A percentile compares a stretch with the other conserved stretches of the same genome.
These are phyloP conservation scores for Solanum medicagineum DNA, from an alignment of 257 asterid genomes.

Conservation along the genomic window DNA sequence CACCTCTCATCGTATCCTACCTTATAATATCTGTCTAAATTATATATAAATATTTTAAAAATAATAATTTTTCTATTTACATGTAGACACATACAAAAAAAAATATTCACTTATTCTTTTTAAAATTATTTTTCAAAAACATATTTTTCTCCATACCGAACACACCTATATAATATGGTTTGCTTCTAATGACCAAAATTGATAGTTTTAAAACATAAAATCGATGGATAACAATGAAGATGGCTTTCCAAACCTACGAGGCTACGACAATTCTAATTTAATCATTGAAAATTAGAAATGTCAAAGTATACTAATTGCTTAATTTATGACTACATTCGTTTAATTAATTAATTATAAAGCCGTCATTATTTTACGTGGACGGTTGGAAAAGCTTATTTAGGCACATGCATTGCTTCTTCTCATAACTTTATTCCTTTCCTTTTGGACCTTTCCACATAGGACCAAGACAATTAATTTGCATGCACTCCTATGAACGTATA, in stretches of 20 bases:
- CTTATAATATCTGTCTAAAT: background rate
- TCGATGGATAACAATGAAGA: background rate
- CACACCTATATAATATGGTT: too few relatives aligned
- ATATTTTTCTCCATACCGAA: too few relatives aligned
- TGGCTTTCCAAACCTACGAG: background rate
- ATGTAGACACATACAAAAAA: too few relatives aligned
- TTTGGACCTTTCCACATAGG: background rate
- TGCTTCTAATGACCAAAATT: background rate
- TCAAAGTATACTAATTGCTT: background rate
- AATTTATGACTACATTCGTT: background rate
- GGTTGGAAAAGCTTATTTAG: conserved; percentile 6
- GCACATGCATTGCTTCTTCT: conserved; percentile 1
- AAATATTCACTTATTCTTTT: too few relatives aligned
- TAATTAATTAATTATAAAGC: background rate
- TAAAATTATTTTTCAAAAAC: too few relatives aligned
- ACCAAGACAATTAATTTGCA: background rate
- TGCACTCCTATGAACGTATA: background rate
- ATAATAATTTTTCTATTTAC: too few relatives aligned
- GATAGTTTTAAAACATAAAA: background rate
- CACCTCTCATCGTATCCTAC: background rate
- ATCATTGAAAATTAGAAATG: background rate
- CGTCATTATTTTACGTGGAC: conserved; percentile 11
- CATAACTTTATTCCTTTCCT: background rate
- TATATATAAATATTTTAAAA: too few relatives aligned
- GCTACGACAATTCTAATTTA: background rate